phyloP scores from a whole-genome alignment of 257 asterid species.

The Petunia secreta region DNA sequence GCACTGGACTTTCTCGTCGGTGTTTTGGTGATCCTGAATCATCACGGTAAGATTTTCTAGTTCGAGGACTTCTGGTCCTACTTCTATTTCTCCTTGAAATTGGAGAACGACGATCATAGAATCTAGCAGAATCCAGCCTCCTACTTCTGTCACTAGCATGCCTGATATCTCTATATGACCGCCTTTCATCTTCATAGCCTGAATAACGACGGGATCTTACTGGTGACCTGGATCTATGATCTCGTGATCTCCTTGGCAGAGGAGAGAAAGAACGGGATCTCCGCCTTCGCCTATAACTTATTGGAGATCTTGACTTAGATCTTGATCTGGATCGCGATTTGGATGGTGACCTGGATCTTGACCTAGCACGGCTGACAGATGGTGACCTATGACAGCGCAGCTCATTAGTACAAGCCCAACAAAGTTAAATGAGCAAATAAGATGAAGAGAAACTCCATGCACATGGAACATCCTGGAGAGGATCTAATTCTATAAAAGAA shows the following conservation, averaged over 20 bases:
- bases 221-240: constrained; percentile 84
- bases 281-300: constrained; percentile 60
- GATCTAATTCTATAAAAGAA: background rate
- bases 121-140: constrained; percentile 60
- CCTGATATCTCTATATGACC: constrained; percentile 69
- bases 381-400: constrained; percentile 67
- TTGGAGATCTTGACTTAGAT: constrained; percentile 81
- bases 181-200: constrained; percentile 67
- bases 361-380: constrained; percentile 51
- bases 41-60: constrained; percentile 60
- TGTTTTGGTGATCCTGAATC: constrained; percentile 66
- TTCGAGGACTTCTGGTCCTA: constrained; percentile 72
- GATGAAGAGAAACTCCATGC: background rate
- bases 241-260: constrained; percentile 62
- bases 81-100: constrained; percentile 76
- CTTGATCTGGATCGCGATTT: constrained; percentile 67
- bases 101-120: constrained; percentile 54
- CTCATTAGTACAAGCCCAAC: constrained; percentile 24
- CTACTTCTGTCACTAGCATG: constrained; percentile 63
- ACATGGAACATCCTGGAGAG: background rate
- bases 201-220: constrained; percentile 74
- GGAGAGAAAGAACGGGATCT: constrained; percentile 88
- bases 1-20: constrained; percentile 55
- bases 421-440: constrained; percentile 23
- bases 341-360: constrained; percentile 71